Conservation (phyloP, 2,329 filamentous ascomycete genomes). For the Pyrenophora tritici-repentis region DNA sequence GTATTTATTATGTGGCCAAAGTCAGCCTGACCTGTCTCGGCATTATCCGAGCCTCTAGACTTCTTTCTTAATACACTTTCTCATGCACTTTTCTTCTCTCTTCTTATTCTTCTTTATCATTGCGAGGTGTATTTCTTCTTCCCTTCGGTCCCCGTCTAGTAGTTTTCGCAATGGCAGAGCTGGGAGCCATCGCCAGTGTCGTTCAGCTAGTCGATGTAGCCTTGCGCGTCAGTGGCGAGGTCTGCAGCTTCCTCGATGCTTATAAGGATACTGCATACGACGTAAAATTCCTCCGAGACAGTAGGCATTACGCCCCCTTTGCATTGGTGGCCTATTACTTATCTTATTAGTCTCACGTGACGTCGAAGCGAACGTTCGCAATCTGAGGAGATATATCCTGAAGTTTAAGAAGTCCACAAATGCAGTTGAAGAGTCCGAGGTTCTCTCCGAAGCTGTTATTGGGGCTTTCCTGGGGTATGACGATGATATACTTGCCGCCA, state of each 20-base stretch:
- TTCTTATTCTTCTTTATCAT: background rate
- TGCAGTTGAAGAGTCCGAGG: too few relatives aligned
- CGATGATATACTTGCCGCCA: too few relatives aligned
- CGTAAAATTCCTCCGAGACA: background rate
- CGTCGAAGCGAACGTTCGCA: background rate
- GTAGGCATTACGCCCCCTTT: background rate
- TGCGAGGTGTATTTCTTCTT: too few relatives aligned
- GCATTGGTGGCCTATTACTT: background rate
- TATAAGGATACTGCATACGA: background rate
- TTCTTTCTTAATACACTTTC: background rate
- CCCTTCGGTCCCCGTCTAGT: background rate
- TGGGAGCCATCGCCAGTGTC: background rate
- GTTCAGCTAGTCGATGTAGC: constrained; percentile 2
- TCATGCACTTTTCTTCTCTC: background rate
- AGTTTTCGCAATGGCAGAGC: background rate
- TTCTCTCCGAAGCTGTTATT: too few relatives aligned
- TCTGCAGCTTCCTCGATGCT: constrained; percentile 3
- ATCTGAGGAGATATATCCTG: background rate
- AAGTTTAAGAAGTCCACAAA: too few relatives aligned
- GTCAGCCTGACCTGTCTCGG: background rate
- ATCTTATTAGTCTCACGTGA: background rate
- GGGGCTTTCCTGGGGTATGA: too few relatives aligned
- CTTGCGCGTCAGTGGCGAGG: constrained; percentile 1
- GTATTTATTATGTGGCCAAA: background rate
- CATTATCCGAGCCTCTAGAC: background rate